Conservation (phyloP, 208 protist genomes). For the Trypanosoma cruzi region DNA sequence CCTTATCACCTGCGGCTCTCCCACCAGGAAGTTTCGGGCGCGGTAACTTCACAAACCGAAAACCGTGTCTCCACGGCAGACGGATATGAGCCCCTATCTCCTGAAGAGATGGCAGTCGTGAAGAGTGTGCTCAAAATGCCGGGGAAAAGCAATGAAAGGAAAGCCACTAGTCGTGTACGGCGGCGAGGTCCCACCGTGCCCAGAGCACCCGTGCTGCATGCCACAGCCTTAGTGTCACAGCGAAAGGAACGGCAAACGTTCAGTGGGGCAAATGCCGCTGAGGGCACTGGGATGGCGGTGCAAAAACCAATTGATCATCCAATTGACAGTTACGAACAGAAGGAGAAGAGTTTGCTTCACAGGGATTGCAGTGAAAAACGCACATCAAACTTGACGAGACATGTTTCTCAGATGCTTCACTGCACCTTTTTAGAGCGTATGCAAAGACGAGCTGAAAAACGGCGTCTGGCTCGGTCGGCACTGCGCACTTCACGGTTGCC, state of each 20-base stretch:
- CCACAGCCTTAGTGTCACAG: neutral
- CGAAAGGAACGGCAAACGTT: neutral
- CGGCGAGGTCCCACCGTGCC: neutral
- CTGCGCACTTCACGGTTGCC: neutral
- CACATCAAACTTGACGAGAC: neutral
- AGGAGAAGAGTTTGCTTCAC: neutral
- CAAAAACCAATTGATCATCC: neutral
- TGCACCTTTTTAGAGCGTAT: conserved; percentile 32
- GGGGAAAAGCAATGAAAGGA: neutral
- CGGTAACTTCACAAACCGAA: neutral
- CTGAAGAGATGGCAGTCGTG: conserved; percentile 15
- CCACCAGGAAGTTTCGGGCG: neutral
- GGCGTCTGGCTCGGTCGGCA: conserved; percentile 15
- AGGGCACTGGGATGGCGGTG: neutral
- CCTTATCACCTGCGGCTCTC: conserved; percentile 1
- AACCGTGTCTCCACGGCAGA: neutral
- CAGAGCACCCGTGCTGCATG: neutral
- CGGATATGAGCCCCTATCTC: neutral
- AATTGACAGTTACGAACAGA: neutral
- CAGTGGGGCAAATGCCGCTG: neutral
- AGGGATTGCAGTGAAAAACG: neutral
- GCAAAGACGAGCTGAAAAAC: conserved; percentile 29
- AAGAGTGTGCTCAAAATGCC: conserved; percentile 7
- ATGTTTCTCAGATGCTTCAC: neutral
- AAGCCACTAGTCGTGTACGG: neutral